phyloP scores from a whole-genome alignment of 192 early-diverging fungal genomes.

The Funneliformis geosporum region DNA sequence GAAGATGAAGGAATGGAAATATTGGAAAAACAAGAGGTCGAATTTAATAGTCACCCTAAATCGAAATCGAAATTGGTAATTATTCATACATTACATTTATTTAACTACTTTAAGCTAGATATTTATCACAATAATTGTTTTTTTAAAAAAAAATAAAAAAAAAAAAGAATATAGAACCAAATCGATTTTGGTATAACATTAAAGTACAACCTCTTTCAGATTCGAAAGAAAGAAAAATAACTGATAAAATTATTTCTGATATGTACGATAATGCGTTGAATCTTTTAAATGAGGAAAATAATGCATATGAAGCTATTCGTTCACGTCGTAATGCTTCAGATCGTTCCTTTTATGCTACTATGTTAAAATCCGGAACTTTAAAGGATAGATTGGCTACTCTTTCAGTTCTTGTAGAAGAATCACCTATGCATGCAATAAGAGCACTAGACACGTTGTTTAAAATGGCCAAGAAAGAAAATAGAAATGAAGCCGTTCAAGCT shows the following conservation, averaged over 20 bases:
- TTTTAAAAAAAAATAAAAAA: too few species aligned
- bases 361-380: constrained; percentile 89
- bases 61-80: background rate
- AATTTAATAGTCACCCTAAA: background rate
- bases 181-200: constrained; percentile 10
- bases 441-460: constrained; percentile 74
- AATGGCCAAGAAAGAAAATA: constrained; percentile 89
- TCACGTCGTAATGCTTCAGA: constrained; percentile 71
- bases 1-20: background rate
- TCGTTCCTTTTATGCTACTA: constrained; percentile 81
- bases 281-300: constrained; percentile 68
- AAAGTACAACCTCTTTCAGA: background rate
- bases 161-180: constrained; percentile 5
- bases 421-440: constrained; percentile 78
- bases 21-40: background rate
- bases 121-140: background rate
- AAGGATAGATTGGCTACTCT: constrained; percentile 93
- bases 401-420: constrained; percentile 89
- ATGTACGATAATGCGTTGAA: background rate
- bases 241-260: background rate
- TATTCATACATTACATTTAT: background rate
- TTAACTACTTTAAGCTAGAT: background rate
- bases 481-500: constrained; percentile 83
- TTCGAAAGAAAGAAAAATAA: background rate
- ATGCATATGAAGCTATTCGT: constrained; percentile 52